Base-by-base conservation (phyloP, 176 grass and related monocot species). In the Zoysia pacifica region DNA sequence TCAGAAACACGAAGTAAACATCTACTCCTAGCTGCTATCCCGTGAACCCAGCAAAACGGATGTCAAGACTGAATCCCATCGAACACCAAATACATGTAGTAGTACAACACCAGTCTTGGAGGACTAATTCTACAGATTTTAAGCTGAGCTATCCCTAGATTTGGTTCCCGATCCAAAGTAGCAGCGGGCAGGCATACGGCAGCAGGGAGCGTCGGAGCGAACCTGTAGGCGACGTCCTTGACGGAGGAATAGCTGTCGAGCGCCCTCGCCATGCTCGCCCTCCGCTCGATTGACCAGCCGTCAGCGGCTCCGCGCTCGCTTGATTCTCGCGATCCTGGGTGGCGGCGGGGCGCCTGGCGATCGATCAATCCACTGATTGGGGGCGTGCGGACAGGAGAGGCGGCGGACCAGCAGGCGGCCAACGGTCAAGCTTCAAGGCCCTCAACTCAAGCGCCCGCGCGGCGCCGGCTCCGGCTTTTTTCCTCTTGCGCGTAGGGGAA, bases 221-320 rank as follows among this genome's bases (percentile, higher is more conserved):
- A 94, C 91, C 91, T 84, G 80, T 94, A 94, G 78, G 86, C 48
- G 62, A 94, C 91, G 58, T 94, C 91, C 5, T 82, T 84, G 56
- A 38, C 18, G 67, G 91, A 93, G 78, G 75, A 79, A 69, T 41
- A 70, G 54, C 75, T 68, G 41, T 75, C 66, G 82, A 88, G 81
- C 16, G 64, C 8, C 79, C 67, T 89, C 75, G 62, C 70, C 72
- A 82, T 82, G 12, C 68, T 65, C 53, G 6, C 9, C 16, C 45
- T 16, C 19, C 62, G 35, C 15, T 41, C 46, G 61, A 9, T 53
- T 0, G 72, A 56, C 16, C 49, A 18, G 2, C 71, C 50, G 7
- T n/a, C 2, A 1, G 28, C 28, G 28, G 28, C 28, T 28, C 28
- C 28, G 0, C 9, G 36, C 0, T 20, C 42, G 72, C 51, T 56